These are phyloP conservation scores for Hygrocybe punicea DNA, from an alignment of 768 basidiomycete species.

Conservation along the genomic window DNA sequence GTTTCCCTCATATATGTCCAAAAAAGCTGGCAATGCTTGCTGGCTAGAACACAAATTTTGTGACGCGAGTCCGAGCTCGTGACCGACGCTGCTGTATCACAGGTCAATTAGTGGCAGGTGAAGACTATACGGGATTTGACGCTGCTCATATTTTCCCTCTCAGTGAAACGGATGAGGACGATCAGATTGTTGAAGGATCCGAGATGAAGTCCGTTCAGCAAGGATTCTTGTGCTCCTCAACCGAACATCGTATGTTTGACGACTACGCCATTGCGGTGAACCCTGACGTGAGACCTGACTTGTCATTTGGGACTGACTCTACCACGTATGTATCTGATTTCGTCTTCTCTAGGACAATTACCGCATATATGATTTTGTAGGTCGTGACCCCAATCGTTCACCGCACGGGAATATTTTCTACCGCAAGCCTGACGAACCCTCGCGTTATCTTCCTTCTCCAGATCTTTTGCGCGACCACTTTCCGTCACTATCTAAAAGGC, in stretches of 20 bases:
- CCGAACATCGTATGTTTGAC: conserved; percentile 16
- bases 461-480: conserved; percentile 22
- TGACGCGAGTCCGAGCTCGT: conserved; percentile 14
- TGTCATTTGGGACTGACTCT: too few species aligned
- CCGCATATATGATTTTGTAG: conserved; percentile 15
- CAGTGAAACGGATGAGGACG: conserved; percentile 16
- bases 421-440: conserved; percentile 7
- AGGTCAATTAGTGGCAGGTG: conserved; percentile 14
- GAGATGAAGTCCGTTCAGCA: conserved; percentile 20
- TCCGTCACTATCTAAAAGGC: conserved; percentile 20
- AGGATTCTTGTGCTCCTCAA: conserved; percentile 18
- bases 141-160: conserved; percentile 19
- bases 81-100: conserved; percentile 18
- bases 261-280: conserved; percentile 18
- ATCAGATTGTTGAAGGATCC: conserved; percentile 9
- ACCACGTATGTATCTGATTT: neutral
- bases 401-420: conserved; percentile 15
- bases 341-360: conserved; percentile 10
- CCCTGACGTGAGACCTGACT: conserved; percentile 15
- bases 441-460: conserved; percentile 20
- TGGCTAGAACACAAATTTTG: conserved; percentile 12
- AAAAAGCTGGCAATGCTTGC: neutral
- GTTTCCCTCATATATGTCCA: neutral
- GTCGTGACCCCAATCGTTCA: conserved; percentile 12
- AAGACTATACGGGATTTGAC: conserved; percentile 19